A percentile compares a stretch with the other conserved stretches of the same genome.
Conservation (phyloP, 2,329 filamentous ascomycete genomes). For the Fusarium miscanthi region DNA sequence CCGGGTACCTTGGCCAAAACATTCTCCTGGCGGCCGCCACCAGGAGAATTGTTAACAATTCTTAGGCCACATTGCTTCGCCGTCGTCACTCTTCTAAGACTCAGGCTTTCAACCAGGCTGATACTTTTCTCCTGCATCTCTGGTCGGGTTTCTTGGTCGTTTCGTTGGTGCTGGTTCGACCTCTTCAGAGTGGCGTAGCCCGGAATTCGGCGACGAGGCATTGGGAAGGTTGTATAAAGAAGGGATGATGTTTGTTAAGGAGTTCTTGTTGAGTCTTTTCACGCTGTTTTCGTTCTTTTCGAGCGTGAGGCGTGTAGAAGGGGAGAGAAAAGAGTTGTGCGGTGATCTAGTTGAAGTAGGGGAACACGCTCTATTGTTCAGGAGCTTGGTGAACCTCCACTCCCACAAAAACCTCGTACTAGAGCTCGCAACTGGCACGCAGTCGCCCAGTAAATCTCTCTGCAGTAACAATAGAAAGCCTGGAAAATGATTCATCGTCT, state of each 20-base stretch:
- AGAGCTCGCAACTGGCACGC: background rate
- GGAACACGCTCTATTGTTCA: background rate
- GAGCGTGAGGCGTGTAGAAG: background rate
- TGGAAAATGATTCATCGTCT: background rate
- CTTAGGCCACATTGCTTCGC: background rate
- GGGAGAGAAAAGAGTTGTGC: background rate
- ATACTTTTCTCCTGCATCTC: background rate
- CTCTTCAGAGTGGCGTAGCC: background rate
- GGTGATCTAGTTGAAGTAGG: background rate
- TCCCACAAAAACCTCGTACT: background rate
- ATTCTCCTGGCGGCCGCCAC: constrained; percentile 6
- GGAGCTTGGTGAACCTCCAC: background rate
- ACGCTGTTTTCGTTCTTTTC: accelerated
- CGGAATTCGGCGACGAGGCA: background rate
- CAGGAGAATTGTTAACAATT: background rate
- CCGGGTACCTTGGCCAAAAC: constrained; percentile 2
- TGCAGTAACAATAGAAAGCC: background rate
- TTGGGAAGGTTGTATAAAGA: background rate
- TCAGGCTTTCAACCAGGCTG: background rate
- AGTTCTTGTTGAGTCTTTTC: accelerated
- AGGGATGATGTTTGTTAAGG: background rate
- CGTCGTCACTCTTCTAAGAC: background rate
- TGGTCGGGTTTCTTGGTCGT: background rate
- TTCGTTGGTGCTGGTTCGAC: background rate
- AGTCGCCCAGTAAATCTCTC: background rate